Conservation (phyloP, 257 asterid species). For the Plantago elongata region DNA sequence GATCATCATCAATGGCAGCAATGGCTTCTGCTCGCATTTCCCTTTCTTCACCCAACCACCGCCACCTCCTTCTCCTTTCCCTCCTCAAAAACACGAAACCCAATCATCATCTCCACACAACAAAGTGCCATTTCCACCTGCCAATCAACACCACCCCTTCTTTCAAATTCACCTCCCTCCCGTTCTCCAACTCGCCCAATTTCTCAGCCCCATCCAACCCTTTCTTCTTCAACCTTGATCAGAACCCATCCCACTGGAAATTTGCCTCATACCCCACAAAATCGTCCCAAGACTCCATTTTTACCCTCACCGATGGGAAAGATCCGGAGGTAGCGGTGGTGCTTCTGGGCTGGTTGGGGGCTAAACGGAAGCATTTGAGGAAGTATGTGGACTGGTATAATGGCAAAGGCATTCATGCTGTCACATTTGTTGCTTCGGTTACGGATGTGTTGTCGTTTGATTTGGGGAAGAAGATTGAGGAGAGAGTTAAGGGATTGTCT, state of each 20-base stretch:
- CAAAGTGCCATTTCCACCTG: conserved; percentile 10
- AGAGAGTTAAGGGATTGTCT: conserved; percentile 46
- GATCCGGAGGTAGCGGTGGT: conserved; percentile 69
- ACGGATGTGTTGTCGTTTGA: conserved; percentile 64
- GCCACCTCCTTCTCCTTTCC: conserved; percentile 19
- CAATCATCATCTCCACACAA: neutral
- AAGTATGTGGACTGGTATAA: conserved; percentile 66
- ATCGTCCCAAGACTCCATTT: conserved; percentile 11
- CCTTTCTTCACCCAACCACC: conserved; percentile 33
- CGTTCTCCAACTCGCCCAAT: conserved; percentile 13
- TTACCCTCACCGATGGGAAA: conserved; percentile 8
- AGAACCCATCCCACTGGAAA: conserved; percentile 37
- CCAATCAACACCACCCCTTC: conserved; percentile 14
- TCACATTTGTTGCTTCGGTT: conserved; percentile 69
- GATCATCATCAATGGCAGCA: conserved; percentile 35
- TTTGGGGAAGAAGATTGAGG: conserved; percentile 62
- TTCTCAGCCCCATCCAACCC: conserved; percentile 27
- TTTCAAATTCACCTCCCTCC: conserved; percentile 19
- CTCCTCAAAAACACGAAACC: conserved; percentile 22
- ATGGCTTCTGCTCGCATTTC: conserved; percentile 32
- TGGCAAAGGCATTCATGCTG: conserved; percentile 57
- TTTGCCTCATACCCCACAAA: conserved; percentile 19
- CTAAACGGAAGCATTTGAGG: conserved; percentile 65
- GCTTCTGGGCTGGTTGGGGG: conserved; percentile 84
- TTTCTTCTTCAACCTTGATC: conserved; percentile 27